Conservation (phyloP, 2,329 filamentous ascomycete genomes). For the Paecilomyces niveus region DNA sequence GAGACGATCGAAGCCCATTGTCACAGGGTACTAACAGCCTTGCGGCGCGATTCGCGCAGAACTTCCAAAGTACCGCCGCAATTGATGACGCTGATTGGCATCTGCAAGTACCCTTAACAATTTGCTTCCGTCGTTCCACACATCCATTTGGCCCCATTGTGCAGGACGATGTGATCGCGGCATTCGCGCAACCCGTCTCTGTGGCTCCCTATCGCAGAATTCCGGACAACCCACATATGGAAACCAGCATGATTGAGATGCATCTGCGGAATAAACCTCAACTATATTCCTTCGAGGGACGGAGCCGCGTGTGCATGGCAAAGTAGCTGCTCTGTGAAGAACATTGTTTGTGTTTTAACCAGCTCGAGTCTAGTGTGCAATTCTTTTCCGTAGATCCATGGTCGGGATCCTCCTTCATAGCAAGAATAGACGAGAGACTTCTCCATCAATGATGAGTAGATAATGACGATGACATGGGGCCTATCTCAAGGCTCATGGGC, state of each 20-base stretch:
- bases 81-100: not conserved
- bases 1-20: not conserved
- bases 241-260: not conserved
- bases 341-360: not conserved
- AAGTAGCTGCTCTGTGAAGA: not conserved
- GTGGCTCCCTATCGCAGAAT: not conserved
- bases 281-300: not conserved
- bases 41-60: not conserved
- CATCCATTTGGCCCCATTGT: not conserved
- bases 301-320: not conserved
- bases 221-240: not conserved
- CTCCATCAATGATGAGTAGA: not conserved
- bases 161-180: not conserved
- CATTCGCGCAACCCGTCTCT: not conserved
- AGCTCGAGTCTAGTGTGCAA: not conserved
- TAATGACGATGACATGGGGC: not conserved
- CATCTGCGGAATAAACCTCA: not conserved
- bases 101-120: not conserved
- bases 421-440: not conserved
- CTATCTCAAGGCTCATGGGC: not conserved
- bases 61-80: not conserved
- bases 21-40: not conserved
- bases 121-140: not conserved
- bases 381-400: not conserved
- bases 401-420: not conserved